Base-by-base conservation (phyloP, 371 early-diverging fungal species). In the Synchytrium microbalum region DNA sequence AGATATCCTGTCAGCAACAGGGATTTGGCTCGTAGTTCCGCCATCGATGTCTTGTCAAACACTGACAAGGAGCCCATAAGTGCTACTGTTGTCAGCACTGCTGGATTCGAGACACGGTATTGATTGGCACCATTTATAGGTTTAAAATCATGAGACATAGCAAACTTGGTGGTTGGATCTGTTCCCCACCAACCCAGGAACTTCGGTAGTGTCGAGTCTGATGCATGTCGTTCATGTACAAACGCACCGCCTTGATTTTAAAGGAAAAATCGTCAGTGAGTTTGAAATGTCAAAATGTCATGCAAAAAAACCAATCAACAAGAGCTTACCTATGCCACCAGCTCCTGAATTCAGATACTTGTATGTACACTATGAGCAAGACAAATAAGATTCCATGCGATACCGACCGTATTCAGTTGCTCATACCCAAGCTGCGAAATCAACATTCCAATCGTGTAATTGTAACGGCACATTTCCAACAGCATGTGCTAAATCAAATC, bases 131-230 rank as follows among this genome's bases (percentile, higher is more conserved):
- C 95, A 24, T 81, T 76, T 57, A 85, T 84, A 0, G 94, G 88
- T 62, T 79, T 78, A 72, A 96, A 92, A 27, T 65, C 60, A 60
- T 72, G 64, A 63, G 68, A 69, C 79, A 81, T 79, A 3, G 65
- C 62, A 65, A 81, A 81, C 53, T 73, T 73, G 24, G 70, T 67
- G 16, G 67, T 53, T 1, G 75, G 86, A 29, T 92, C 83, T 69
- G 92, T 87, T 13, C 93, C 92, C 97, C 97, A 98, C 98, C 98
- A 96, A 2, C 97, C 97, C 5, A 87, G 82, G 29, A 95, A 81
- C 82, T 84, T 74, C 33, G 79, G 80, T 52, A 77, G 72, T 53
- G 71, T 70, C 32, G 61, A 25, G 64, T 84, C 80, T 28, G 77
- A 65, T 10, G 83, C 84, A 65, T 90, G 82, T 61, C 83, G 84